Conservation (phyloP, 495 filamentous ascomycete genomes). For the Tuber borchii region DNA sequence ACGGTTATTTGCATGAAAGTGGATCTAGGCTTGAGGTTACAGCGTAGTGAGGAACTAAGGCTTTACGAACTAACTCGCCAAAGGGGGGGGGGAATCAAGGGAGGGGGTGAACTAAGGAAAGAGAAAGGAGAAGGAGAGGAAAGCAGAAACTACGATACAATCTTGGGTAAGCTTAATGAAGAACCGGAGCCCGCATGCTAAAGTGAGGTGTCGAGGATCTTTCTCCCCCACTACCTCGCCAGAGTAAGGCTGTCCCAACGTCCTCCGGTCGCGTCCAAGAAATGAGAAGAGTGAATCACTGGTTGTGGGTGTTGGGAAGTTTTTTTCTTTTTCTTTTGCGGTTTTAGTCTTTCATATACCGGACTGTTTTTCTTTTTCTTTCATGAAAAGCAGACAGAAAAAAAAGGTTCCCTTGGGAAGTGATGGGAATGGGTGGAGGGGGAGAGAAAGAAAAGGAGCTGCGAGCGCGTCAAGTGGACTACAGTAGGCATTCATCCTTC, state of each 20-base stretch:
- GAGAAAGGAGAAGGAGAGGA: background rate
- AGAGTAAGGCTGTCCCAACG: background rate
- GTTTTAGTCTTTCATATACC: background rate
- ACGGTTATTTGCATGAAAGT: background rate
- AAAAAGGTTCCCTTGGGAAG: background rate
- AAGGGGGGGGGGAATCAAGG: background rate
- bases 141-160: background rate
- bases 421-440: background rate
- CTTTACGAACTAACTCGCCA: background rate
- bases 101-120: background rate
- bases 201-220: background rate
- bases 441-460: background rate
- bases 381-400: background rate
- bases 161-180: background rate
- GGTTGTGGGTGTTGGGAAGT: background rate
- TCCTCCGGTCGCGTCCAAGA: background rate
- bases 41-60: background rate
- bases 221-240: background rate
- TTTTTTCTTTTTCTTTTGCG: background rate
- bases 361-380: background rate
- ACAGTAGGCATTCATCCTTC: conserved; percentile 3
- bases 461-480: background rate
- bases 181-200: background rate
- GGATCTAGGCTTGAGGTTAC: background rate
- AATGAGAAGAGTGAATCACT: background rate